Conservation (phyloP, 1,284 basidiomycete genomes). For the Phylloporus sp. region DNA sequence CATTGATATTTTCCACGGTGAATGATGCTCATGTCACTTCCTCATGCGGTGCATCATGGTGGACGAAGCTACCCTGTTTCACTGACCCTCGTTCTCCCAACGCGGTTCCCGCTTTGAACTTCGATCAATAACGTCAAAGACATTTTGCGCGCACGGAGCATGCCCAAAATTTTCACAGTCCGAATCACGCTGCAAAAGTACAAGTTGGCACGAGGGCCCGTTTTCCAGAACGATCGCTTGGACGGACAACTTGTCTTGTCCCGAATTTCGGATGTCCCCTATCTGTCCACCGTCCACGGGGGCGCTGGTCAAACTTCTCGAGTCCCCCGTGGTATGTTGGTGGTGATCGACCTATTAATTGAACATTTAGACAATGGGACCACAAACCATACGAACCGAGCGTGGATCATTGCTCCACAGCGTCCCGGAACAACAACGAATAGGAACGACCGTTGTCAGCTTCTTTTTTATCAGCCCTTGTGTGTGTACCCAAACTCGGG, state of each 20-base stretch:
- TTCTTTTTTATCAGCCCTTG: conserved; percentile 7
- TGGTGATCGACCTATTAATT: conserved; percentile 21
- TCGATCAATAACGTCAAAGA: conserved; percentile 33
- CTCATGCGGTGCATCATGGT: conserved; percentile 13
- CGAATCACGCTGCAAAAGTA: conserved; percentile 23
- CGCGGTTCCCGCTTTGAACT: conserved; percentile 16
- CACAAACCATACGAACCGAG: conserved; percentile 19
- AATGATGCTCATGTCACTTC: conserved; percentile 6
- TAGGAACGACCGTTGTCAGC: conserved; percentile 1
- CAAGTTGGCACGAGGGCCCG: conserved; percentile 1
- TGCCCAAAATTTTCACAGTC: conserved; percentile 23
- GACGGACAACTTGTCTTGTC: conserved; percentile 8
- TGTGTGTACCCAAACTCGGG: no score
- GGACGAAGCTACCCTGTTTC: conserved; percentile 19
- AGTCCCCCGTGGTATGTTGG: conserved; percentile 6
- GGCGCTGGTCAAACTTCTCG: conserved; percentile 12
- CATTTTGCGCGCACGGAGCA: conserved; percentile 12
- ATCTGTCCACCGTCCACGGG: conserved; percentile 4
- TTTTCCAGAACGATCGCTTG: conserved; percentile 10
- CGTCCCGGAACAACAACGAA: conserved; percentile 2
- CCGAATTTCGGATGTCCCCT: not conserved
- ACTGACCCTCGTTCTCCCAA: conserved; percentile 18
- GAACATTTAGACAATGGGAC: conserved; percentile 12
- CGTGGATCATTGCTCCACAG: conserved; percentile 21
- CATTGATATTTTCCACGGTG: conserved; percentile 1